Evolutionary conservation across 352 stramenopile genomes (phyloP), one percentile per base, ranked within the genome.

Genomic region (Phytophthora rubi): DNA sequence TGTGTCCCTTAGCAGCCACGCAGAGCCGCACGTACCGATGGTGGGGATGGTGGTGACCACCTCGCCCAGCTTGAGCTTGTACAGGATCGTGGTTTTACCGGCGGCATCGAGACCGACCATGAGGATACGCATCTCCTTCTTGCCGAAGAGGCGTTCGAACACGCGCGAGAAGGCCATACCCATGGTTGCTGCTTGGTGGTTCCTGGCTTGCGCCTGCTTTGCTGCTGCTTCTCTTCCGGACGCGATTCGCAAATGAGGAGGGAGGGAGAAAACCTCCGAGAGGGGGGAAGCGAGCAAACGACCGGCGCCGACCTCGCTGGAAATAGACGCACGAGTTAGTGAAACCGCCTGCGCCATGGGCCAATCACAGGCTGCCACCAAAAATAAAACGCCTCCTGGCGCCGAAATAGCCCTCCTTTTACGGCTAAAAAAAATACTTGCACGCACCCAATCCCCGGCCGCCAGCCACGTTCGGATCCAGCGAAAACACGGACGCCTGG

Each of bases 81-180:
- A 99, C 62, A 99, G 76, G 82, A 99, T 99, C 15, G 98, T 99
- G 12, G 98, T 99, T 86, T 99, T 99, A 71, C 98, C 98, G 28
- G 98, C 98, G 83, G 99, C 99, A 80, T 99, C 98, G 28, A 99
- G 89, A 64, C 98, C 98, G 10, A 99, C 83, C 88, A 99, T 99
- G n/a, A 99, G 83, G 78, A 99, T 99, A 65, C 98, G 93, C 63
- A 99, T 98, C 89, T 99, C 98, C 79, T 99, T 99, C 73, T 94
- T 98, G 59, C 98, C 97, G 85, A 99, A 99, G 70, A 99, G 91
- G 75, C 84, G 90, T 72, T 99, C 94, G 84, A 99, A 99, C 63
- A 99, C 75, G 78, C 93, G 88, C 76, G 89, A 98, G 81, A 99
- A 98, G 58, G 98, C 85, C 73, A 99, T 98, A 59, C 98, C 98